Base-by-base conservation (phyloP, 78 protist genomes). In the Dictyostelium discoideum region DNA sequence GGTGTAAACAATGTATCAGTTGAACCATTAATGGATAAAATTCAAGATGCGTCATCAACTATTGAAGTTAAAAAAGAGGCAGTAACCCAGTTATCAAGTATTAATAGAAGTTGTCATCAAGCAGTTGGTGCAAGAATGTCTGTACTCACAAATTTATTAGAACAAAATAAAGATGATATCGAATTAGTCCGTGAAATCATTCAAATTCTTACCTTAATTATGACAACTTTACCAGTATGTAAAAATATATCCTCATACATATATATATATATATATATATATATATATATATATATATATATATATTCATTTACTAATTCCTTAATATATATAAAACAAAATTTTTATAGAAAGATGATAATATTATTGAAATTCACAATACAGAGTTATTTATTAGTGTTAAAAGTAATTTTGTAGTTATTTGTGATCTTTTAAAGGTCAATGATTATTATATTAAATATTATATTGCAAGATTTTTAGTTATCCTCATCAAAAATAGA, bases 301-400 rank as follows among this genome's bases (percentile, higher is more conserved):
- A n/a, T 20, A 50, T 50, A 11, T 22, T 81, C 5, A 9, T 5
- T 81, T 18, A 80, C 5, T 80, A 22, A n/a, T 44, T 44, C 18
- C 14, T 44, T 44, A 42, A 42, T 42, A 4, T 32, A 54, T 8
- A 16, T 20, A 69, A 26, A 22, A 24, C 0, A 72, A 72, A 9
- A 24, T 0, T 14, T 18, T 39, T 82, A 6, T 50, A 90, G 95
- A 90, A 90, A 90, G 95, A 90, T 65, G 95, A 90, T 90, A 90
- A 90, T 72, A 90, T 90, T 14, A 79, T 90, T 46, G 87, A 90
- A 90, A 90, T 90, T 9, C 95, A 90, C 54, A 90, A 90, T 73
- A 90, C 95, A 82, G 95, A 90, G n/a, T 82, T 90, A 26, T 90
- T 90, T 54, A 72, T 90, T 5, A 79, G 72, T 54, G 87, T 69